Evolutionary conservation across 2,329 filamentous ascomycete genomes (phyloP).

Genomic region (Nigrospora osmanthi): DNA sequence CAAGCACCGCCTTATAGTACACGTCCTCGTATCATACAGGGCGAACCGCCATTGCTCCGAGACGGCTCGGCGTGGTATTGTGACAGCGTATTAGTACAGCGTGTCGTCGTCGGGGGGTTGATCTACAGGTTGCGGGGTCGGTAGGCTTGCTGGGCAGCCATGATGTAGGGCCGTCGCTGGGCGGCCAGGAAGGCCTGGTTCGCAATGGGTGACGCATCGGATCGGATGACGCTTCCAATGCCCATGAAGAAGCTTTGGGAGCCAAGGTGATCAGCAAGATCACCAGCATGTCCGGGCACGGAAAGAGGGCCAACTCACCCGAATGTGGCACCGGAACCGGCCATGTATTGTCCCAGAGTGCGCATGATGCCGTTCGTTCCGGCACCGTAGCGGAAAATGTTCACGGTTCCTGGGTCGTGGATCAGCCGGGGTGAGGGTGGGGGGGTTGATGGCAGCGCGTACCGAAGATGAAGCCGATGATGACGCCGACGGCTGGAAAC

Average conservation of each 20-base stretch:
- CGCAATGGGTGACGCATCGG: constrained; percentile 72
- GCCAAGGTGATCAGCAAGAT: constrained; percentile 10
- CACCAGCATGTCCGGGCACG: not conserved
- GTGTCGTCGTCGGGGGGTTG: too few relatives aligned
- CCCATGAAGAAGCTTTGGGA: constrained; percentile 84
- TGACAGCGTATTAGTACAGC: too few relatives aligned
- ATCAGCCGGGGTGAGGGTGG: not conserved
- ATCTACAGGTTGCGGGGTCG: constrained; percentile 21
- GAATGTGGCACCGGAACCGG: constrained; percentile 89
- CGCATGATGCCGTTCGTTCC: constrained; percentile 90
- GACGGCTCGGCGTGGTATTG: too few relatives aligned
- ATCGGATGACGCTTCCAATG: constrained; percentile 92
- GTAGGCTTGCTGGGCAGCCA: constrained; percentile 32
- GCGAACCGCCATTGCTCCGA: too few relatives aligned
- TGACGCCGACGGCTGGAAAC: constrained; percentile 74
- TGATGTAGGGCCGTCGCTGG: constrained; percentile 66
- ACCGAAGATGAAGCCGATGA: constrained; percentile 99
- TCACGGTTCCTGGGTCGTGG: constrained; percentile 66
- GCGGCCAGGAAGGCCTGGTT: constrained; percentile 70
- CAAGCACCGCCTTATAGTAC: too few relatives aligned
- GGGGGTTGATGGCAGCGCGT: constrained; percentile 17
- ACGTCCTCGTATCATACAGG: too few relatives aligned
- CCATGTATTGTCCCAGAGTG: constrained; percentile 94
- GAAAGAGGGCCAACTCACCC: constrained; percentile 52
- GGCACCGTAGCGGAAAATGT: constrained; percentile 91